Conservation (phyloP, 768 basidiomycete genomes). For the Trametes coccinea region DNA sequence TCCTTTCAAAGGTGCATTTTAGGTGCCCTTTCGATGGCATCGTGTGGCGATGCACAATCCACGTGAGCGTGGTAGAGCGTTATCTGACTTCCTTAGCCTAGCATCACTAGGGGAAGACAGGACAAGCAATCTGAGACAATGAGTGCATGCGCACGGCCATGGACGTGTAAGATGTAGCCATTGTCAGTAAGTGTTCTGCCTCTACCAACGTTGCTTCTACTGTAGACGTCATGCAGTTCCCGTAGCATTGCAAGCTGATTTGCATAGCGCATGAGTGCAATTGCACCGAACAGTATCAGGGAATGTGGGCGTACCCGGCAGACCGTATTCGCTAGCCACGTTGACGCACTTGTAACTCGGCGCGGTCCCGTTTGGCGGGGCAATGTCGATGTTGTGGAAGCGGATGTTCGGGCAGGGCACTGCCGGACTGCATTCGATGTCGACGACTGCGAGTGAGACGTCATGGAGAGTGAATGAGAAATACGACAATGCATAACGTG, state of each 20-base stretch:
- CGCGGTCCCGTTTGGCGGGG: conserved; percentile 38
- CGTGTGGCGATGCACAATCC: too few relatives aligned
- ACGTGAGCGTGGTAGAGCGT: too few relatives aligned
- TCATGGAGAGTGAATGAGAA: background rate
- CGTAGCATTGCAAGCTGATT: conserved; percentile 1
- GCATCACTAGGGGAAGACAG: too few relatives aligned
- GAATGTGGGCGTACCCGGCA: conserved; percentile 26
- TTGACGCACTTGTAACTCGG: conserved; percentile 49
- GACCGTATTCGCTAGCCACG: conserved; percentile 37
- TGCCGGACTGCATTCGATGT: conserved; percentile 51
- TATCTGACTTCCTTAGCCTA: too few relatives aligned
- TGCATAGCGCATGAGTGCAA: background rate
- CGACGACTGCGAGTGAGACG: conserved; percentile 38
- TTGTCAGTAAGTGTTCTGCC: background rate
- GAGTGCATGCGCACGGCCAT: too few relatives aligned
- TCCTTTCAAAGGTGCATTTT: too few relatives aligned
- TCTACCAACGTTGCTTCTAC: too few relatives aligned
- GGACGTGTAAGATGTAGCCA: too few relatives aligned
- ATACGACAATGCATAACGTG: background rate
- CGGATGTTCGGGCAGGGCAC: conserved; percentile 47
- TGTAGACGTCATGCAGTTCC: background rate
- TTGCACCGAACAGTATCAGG: background rate
- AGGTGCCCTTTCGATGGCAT: too few relatives aligned
- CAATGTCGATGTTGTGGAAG: conserved; percentile 40
- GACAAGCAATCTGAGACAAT: too few relatives aligned